These are phyloP conservation scores for Coemansia erecta DNA, from an alignment of 192 early-diverging fungal genomes.

Conservation along the genomic window DNA sequence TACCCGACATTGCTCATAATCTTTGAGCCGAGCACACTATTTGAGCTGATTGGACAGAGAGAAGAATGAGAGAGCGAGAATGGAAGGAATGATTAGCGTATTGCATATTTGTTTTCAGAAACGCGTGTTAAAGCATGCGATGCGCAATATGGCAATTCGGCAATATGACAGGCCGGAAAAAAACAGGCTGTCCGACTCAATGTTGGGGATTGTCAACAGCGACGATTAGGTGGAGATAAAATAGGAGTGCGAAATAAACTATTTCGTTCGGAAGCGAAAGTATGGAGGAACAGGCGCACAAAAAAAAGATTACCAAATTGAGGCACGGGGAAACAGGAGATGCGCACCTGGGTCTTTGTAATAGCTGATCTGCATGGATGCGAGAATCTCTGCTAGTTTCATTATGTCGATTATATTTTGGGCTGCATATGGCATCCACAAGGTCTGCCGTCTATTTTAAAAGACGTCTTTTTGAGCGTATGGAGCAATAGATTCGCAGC, in stretches of 20 bases:
- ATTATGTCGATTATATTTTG: constrained; percentile 9
- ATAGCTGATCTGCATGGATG: constrained; percentile 6
- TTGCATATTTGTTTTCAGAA: constrained; percentile 1
- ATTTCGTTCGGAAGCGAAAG: background rate
- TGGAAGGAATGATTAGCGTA: background rate
- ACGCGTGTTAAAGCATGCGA: too few relatives aligned
- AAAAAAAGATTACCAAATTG: constrained; percentile 2
- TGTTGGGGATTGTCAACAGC: too few relatives aligned
- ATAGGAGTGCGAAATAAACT: constrained; percentile 2
- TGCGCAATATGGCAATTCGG: constrained; percentile 4
- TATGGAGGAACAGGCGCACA: background rate
- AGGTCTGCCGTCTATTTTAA: background rate
- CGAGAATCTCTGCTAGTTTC: background rate
- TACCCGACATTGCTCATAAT: constrained; percentile 40
- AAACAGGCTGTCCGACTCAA: too few relatives aligned
- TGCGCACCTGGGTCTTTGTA: constrained; percentile 3
- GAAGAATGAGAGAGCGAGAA: constrained; percentile 8
- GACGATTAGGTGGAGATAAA: background rate
- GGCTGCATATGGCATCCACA: constrained; percentile 6
- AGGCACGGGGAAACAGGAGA: constrained; percentile 10
- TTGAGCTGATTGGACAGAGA: background rate
- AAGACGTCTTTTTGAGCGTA: too few relatives aligned
- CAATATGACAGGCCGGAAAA: constrained; percentile 1
- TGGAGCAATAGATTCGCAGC: too few relatives aligned
- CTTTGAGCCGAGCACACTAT: constrained; percentile 35